phyloP scores from a whole-genome alignment of 495 filamentous ascomycete genomes.

The Daldinia childiae region DNA sequence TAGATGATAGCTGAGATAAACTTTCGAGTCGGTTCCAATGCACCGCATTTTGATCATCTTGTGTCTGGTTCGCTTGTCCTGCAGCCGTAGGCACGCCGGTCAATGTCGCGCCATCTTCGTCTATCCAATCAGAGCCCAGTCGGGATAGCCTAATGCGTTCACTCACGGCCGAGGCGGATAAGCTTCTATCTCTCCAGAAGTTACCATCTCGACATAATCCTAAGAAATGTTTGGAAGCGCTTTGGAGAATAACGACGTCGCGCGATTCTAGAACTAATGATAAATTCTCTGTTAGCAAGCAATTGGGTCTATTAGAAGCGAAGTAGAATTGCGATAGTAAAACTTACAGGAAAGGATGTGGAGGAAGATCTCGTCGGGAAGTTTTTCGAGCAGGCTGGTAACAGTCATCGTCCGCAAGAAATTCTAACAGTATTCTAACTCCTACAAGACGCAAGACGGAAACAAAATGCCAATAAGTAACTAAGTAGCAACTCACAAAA shows the following conservation, averaged over 20 bases:
- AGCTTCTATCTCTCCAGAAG: conserved; percentile 79
- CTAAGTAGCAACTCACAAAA: neutral
- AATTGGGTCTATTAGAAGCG: neutral
- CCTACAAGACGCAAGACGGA: conserved; percentile 1
- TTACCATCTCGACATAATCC: conserved; percentile 76
- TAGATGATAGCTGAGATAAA: conserved; percentile 23
- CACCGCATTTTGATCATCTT: conserved; percentile 39
- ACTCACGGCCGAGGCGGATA: conserved; percentile 69
- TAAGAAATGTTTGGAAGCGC: conserved; percentile 72
- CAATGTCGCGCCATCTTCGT: conserved; percentile 44
- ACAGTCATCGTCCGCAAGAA: conserved; percentile 30
- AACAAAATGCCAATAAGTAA: conserved; percentile 1
- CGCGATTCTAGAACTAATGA: conserved; percentile 70
- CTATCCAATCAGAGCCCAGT: conserved; percentile 48
- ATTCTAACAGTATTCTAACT: neutral
- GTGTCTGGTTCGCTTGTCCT: conserved; percentile 45
- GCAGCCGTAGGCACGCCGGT: conserved; percentile 48
- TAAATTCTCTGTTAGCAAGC: conserved; percentile 6
- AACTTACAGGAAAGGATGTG: conserved; percentile 77
- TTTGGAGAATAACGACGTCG: conserved; percentile 76
- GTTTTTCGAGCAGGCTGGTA: conserved; percentile 52
- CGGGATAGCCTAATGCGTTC: conserved; percentile 55
- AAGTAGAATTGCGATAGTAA: conserved; percentile 6
- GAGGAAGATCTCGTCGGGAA: conserved; percentile 81
- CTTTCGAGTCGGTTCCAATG: conserved; percentile 34